Evolutionary conservation across 164 flowering plant genomes (phyloP), one percentile per base, ranked within the genome.

Genomic region (Vitis rotundifolia): DNA sequence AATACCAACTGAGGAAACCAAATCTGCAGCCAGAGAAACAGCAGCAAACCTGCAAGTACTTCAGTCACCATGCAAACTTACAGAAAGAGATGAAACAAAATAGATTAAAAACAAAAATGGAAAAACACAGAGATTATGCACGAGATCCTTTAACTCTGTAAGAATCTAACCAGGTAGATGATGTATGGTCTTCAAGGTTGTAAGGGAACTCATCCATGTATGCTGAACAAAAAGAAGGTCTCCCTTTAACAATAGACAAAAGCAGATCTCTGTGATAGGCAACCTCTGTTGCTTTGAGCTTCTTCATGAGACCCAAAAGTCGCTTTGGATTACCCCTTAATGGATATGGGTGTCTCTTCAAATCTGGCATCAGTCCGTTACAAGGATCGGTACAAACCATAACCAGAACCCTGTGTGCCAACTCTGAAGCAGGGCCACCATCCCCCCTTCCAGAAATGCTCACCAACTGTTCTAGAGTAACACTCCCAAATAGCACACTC

Each of bases 401-500:
- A 73, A 84, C 44, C 26, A 95, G 82, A 70, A 92, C 82, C 49
- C 63, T 69, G 62, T 91, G 84, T 5, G 97, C 95, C 73, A 89
- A 28, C 65, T 84, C 85, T 2, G 89, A 84, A 53, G 85, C 82
- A 55, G 68, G 22, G 10, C 82, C 88, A 49, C 82, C 83, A 76
- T 64, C 53, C 13, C 77, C 84, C 68, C 88, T 81, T 19, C 87
- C 92, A 19, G 90, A 89, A 71, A 95, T 82, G 54, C 57, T 68
- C 16, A 79, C 77, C 53, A 95, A 69, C 75, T 89, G 91, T 26
- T 91, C 98, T 71, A 95, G 71, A 58, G 94, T 91, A 76, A 84
- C 90, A 79, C 89, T 90, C 63, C 99, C 98, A 73, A 95, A 95
- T 12, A 95, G 85, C 71, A 92, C 99, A 82, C 99, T 95, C 63